Evolutionary conservation across 176 grass and related monocot genomes (phyloP).

Genomic region (Puya raimondii): DNA sequence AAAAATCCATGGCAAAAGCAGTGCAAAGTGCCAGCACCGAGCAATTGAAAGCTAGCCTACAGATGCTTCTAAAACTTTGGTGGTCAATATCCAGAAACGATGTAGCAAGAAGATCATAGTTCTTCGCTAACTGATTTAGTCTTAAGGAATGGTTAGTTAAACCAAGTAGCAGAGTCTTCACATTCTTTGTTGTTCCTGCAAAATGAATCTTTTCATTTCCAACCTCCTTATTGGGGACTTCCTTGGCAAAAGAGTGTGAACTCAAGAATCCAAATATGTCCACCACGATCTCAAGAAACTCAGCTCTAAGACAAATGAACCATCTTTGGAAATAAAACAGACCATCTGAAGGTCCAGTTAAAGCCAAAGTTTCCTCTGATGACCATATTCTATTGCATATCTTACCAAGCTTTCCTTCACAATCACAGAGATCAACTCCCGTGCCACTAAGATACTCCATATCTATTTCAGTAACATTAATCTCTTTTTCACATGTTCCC

Average conservation of each 20-base stretch:
- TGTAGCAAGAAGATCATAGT: constrained; percentile 66
- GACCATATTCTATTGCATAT: constrained; percentile 52
- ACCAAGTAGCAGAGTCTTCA: constrained; percentile 27
- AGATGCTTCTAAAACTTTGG: constrained; percentile 40
- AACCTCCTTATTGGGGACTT: constrained; percentile 4
- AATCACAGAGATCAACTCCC: constrained; percentile 33
- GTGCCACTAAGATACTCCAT: constrained; percentile 5
- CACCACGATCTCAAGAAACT: constrained; percentile 47
- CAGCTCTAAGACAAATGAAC: constrained; percentile 76
- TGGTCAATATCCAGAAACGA: constrained; percentile 64
- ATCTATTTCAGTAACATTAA: constrained; percentile 37
- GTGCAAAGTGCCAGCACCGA: constrained; percentile 71
- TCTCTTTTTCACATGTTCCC: constrained; percentile 20
- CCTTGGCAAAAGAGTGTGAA: constrained; percentile 10
- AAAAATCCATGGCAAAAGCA: constrained; percentile 45
- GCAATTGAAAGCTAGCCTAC: constrained; percentile 57
- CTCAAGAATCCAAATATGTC: constrained; percentile 43
- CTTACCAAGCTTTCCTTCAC: constrained; percentile 35
- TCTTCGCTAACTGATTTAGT: constrained; percentile 52
- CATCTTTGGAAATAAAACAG: constrained; percentile 70
- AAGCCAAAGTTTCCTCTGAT: constrained; percentile 37
- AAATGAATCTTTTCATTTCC: constrained; percentile 10
- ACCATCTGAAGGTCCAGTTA: constrained; percentile 22
- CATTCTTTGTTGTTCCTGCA: constrained; percentile 19
- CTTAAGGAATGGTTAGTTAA: constrained; percentile 45